Evolutionary conservation across 768 basidiomycete species (phyloP), one percentile per base, ranked within the genome.

Genomic region (Phylloporus scabripes): DNA sequence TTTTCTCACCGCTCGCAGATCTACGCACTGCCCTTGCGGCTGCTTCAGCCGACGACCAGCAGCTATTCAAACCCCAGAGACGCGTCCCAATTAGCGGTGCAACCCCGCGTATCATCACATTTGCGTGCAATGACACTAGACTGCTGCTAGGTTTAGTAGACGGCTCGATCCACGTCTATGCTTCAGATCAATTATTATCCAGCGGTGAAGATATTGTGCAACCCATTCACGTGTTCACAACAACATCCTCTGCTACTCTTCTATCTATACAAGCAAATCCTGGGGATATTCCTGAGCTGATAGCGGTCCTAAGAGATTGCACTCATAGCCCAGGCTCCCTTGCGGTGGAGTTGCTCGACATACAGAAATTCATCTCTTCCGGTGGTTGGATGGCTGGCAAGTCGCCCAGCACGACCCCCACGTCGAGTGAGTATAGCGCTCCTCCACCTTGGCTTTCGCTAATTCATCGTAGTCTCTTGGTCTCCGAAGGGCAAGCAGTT

Each of bases 401-500:
- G 52, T 58, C 77, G 62, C 68, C 70, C 55, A 73, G 76, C 48
- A 74, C 75, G 24, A 73, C 72, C 26, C 83, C 84, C 1, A 76
- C 76, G 8, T 76, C 82, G 50, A 72, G 87, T 87, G 48, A 50
- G 83, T 72, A n/a, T 36, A 6, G 2, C 31, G 5, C 36, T 52
- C 42, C 20, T 44, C 28, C 24, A 5, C 3, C 0, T 29, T 40
- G 45, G 39, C 29, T 47, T 21, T 40, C 18, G 23, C 56, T 58
- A 43, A 50, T 55, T 31, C 45, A 8, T 20, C n/a, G 45, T 49
- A 91, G 89, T 84, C 8, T 78, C 85, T 11, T 92, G 89, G 88
- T 91, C 88, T 3, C 85, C 88, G 1, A 89, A 88, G 63, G 89
- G 88, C 39, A 92, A 88, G 61, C 88, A 91, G 48, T 72, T 92